Evolutionary conservation across 2,329 filamentous ascomycete genomes (phyloP).

Genomic region (Colletotrichum tamarilloi): DNA sequence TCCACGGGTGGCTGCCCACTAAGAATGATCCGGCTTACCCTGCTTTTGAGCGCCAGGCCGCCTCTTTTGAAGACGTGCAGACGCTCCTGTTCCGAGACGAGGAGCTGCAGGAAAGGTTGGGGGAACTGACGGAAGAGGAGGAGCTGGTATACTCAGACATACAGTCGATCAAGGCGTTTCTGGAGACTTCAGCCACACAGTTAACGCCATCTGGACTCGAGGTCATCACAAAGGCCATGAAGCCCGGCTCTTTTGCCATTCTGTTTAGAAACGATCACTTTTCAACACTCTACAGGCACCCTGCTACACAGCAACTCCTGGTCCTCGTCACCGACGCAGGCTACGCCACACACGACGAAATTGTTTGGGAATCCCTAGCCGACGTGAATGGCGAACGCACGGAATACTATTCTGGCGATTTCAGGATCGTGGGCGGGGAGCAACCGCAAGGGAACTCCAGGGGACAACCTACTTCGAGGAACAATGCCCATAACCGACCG

Average conservation of each 20-base stretch:
- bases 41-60: conserved; percentile 79
- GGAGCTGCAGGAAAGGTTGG: conserved; percentile 84
- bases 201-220: conserved; percentile 85
- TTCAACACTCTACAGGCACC: conserved; percentile 91
- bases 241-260: conserved; percentile 85
- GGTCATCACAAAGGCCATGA: conserved; percentile 75
- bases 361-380: conserved; percentile 94
- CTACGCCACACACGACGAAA: conserved; percentile 86
- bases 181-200: conserved; percentile 85
- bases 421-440: conserved; percentile 79
- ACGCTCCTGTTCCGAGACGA: conserved; percentile 90
- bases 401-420: conserved; percentile 91
- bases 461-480: not conserved
- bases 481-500: conserved; percentile 11
- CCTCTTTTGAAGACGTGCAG: conserved; percentile 92
- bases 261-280: conserved; percentile 98
- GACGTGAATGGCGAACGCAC: conserved; percentile 87
- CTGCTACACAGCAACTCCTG: conserved; percentile 78
- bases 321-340: conserved; percentile 94
- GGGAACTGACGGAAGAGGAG: conserved; percentile 77
- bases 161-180: conserved; percentile 83
- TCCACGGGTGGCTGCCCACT: conserved; percentile 93
- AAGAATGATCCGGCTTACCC: conserved; percentile 72
- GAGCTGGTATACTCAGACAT: conserved; percentile 87
- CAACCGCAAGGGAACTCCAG: conserved; percentile 36